These are phyloP conservation scores for Ceratobasidium sp. DNA, from an alignment of 1,284 basidiomycete genomes.

Conservation along the genomic window DNA sequence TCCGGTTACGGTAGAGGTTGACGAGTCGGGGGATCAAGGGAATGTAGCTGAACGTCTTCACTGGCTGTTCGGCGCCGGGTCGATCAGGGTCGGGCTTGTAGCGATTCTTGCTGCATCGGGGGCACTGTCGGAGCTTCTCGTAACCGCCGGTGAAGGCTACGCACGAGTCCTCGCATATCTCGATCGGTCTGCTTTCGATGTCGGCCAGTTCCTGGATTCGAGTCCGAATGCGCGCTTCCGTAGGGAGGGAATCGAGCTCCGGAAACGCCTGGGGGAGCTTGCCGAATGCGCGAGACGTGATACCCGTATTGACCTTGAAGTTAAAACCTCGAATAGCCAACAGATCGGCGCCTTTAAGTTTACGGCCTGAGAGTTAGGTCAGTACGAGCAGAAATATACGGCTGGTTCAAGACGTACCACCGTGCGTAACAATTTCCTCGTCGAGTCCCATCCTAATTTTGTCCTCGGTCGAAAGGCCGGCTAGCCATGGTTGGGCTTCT, in stretches of 20 bases:
- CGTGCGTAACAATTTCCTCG: not conserved
- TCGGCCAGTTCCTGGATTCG: not conserved
- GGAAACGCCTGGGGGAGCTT: constrained; percentile 10
- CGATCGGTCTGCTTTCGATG: not conserved
- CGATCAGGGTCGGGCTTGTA: constrained; percentile 29
- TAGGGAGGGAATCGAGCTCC: not conserved
- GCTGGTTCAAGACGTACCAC: constrained; percentile 15
- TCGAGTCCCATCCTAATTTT: not conserved
- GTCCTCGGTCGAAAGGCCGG: not conserved
- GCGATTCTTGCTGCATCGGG: constrained; percentile 25
- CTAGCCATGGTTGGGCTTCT: not conserved
- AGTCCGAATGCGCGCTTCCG: not conserved
- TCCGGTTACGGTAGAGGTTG: not conserved
- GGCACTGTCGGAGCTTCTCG: constrained; percentile 22
- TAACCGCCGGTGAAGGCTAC: constrained; percentile 37
- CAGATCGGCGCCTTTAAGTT: too few relatives aligned
- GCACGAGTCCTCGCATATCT: constrained; percentile 46
- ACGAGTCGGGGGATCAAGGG: not conserved
- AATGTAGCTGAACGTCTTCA: not conserved
- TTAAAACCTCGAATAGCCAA: too few relatives aligned
- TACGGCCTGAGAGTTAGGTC: too few relatives aligned
- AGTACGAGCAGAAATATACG: too few relatives aligned
- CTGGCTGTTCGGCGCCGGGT: too few relatives aligned
- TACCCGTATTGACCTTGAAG: constrained; percentile 14
- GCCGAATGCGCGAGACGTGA: constrained; percentile 2